A percentile compares a stretch with the other conserved stretches of the same genome.
These are phyloP conservation scores for Vitis riparia DNA, from an alignment of 164 flowering plant genomes.

Conservation along the genomic window DNA sequence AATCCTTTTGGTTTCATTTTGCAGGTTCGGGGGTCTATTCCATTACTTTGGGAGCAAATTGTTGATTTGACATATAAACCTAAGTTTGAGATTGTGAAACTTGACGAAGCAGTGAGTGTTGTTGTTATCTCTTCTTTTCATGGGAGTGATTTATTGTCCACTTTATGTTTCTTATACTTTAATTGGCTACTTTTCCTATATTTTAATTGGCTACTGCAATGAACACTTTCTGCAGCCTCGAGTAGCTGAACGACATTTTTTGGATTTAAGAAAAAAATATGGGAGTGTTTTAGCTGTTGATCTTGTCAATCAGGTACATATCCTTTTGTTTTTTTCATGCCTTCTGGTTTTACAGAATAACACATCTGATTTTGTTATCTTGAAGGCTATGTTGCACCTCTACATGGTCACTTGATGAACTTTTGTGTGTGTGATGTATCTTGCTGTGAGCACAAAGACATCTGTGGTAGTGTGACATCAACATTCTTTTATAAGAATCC, in stretches of 20 bases:
- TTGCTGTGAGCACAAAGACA: background rate
- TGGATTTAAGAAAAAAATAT: conserved; percentile 89
- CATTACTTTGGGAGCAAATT: conserved; percentile 91
- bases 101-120: conserved; percentile 88
- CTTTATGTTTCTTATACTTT: background rate
- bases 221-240: conserved; percentile 55
- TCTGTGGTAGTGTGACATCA: background rate
- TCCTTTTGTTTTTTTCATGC: conserved; percentile 1
- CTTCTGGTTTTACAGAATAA: background rate
- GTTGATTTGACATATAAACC: conserved; percentile 98
- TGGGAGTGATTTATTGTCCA: background rate
- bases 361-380: background rate
- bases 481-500: background rate
- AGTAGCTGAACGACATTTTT: conserved; percentile 87
- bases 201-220: conserved; percentile 7
- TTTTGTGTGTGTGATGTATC: background rate
- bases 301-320: conserved; percentile 85
- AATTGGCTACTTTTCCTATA: background rate
- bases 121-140: background rate
- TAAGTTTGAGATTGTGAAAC: conserved; percentile 78
- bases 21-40: conserved; percentile 95
- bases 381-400: background rate
- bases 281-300: conserved; percentile 82
- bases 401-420: background rate
- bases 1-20: conserved; percentile 12